Conservation (phyloP, 176 grass and related monocot species). For the Poa annua region DNA sequence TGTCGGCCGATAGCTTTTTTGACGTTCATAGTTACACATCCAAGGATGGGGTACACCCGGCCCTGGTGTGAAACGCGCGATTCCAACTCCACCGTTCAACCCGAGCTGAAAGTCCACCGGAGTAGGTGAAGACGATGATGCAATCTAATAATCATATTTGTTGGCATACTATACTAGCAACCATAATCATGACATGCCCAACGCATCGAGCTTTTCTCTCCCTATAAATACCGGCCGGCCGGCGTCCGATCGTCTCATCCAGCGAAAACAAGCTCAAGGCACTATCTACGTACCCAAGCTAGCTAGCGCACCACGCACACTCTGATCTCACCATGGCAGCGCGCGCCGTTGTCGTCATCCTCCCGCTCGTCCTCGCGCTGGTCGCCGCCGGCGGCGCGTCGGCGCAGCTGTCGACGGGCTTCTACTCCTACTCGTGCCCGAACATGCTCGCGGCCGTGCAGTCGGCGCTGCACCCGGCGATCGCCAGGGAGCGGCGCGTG, state of each 20-base stretch:
- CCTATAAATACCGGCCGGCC: constrained; percentile 23
- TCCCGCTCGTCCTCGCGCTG: background rate
- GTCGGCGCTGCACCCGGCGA: constrained; percentile 50
- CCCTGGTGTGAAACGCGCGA: background rate
- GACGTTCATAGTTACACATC: background rate
- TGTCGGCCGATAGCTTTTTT: background rate
- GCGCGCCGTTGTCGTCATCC: background rate
- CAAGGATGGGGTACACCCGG: too few relatives aligned
- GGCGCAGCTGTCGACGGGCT: constrained; percentile 48
- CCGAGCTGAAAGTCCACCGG: constrained; percentile 12
- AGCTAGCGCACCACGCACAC: background rate
- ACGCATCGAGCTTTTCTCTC: too few relatives aligned
- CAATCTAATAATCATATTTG: background rate
- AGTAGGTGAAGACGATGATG: constrained; percentile 21
- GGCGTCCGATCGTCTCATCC: background rate
- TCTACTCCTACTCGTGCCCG: constrained; percentile 73
- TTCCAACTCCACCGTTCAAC: background rate
- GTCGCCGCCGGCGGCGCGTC: constrained; percentile 20
- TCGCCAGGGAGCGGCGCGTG: constrained; percentile 59
- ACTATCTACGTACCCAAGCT: background rate
- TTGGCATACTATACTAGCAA: background rate
- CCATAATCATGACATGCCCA: background rate
- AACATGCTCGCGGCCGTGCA: constrained; percentile 52
- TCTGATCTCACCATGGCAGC: background rate
- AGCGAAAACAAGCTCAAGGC: background rate